These are phyloP conservation scores for Penicillium samsonianum DNA, from an alignment of 495 filamentous ascomycete species.

Conservation along the genomic window DNA sequence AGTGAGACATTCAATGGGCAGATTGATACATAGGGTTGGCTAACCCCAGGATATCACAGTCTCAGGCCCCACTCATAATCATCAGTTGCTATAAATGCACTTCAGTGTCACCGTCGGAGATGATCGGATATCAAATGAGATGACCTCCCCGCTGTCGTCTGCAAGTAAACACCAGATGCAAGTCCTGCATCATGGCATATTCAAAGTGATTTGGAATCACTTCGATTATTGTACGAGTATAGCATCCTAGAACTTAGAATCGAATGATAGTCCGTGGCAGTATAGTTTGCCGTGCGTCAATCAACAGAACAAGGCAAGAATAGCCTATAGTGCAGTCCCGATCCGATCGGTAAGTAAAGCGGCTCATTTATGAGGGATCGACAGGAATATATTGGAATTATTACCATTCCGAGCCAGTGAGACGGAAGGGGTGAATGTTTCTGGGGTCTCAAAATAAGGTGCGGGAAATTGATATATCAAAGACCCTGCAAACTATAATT, in stretches of 20 bases:
- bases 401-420: not conserved
- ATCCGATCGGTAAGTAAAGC: not conserved
- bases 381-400: constrained; percentile 1
- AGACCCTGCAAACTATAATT: constrained; percentile 1
- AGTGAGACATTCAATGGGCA: not conserved
- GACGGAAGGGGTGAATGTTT: constrained; percentile 1
- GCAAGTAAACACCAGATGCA: not conserved
- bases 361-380: constrained; percentile 8
- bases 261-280: not conserved
- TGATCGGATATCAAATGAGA: not conserved
- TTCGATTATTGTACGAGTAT: not conserved
- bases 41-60: not conserved
- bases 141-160: not conserved
- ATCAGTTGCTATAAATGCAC: not conserved
- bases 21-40: not conserved
- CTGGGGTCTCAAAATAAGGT: constrained; percentile 1
- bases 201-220: not conserved
- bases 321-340: not conserved
- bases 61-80: not conserved
- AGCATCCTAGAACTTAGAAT: not conserved
- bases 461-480: constrained; percentile 9
- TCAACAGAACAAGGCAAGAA: not conserved
- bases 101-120: constrained; percentile 1
- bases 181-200: not conserved
- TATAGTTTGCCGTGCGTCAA: not conserved